phyloP scores from a whole-genome alignment of 306 rosid species.

The Abrus pulchellus region DNA sequence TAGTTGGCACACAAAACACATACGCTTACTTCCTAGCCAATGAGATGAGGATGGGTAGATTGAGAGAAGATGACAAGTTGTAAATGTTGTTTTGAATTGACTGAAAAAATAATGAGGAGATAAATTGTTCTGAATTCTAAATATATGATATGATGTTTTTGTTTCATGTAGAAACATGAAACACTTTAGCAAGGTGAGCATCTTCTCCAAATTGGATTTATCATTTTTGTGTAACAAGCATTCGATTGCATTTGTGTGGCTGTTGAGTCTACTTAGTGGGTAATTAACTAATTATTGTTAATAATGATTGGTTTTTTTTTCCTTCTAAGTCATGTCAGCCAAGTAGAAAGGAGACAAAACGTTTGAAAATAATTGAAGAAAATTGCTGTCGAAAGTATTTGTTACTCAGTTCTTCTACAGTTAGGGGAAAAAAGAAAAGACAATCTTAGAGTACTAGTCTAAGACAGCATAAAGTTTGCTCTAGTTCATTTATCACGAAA shows the following conservation, averaged over 20 bases:
- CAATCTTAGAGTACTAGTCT: no score
- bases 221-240: neutral
- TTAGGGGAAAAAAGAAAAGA: no score
- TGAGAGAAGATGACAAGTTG: neutral
- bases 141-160: neutral
- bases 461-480: neutral
- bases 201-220: neutral
- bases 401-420: no score
- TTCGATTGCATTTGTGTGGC: neutral
- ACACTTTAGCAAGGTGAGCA: neutral
- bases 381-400: no score
- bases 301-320: no score
- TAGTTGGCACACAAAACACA: neutral
- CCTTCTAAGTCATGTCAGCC: neutral
- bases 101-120: no score
- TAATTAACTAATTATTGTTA: no score
- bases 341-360: neutral
- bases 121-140: no score
- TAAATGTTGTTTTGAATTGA: neutral
- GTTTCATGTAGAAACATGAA: conserved; percentile 12
- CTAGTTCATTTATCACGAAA: neutral
- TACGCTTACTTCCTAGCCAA: neutral
- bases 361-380: no score
- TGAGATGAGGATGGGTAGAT: neutral
- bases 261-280: no score